These are phyloP conservation scores for Irineochytrium annulatum DNA, from an alignment of 192 early-diverging fungal genomes.

Conservation along the genomic window DNA sequence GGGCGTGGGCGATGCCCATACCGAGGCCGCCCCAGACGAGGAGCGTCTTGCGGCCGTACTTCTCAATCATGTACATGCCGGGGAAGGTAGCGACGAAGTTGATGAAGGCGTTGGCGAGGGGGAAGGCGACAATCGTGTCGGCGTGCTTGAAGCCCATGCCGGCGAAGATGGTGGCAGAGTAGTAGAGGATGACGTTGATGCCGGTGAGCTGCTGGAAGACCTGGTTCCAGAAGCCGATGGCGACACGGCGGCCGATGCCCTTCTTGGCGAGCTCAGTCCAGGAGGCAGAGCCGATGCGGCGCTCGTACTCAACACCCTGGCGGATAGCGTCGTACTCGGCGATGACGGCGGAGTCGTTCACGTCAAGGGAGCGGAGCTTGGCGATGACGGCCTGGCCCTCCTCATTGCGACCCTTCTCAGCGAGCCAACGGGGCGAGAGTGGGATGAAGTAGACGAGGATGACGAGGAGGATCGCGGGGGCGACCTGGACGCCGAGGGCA, in stretches of 20 bases:
- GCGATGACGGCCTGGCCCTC: conserved; percentile 41
- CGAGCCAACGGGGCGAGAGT: conserved; percentile 58
- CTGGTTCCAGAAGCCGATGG: conserved; percentile 63
- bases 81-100: conserved; percentile 86
- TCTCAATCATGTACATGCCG: conserved; percentile 81
- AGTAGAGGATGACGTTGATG: conserved; percentile 86
- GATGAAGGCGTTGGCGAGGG: conserved; percentile 68
- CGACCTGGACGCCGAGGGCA: conserved; percentile 76
- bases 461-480: conserved; percentile 71
- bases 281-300: conserved; percentile 44
- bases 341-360: conserved; percentile 32
- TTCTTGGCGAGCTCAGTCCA: conserved; percentile 56
- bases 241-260: conserved; percentile 50
- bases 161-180: conserved; percentile 29
- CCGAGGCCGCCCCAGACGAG: conserved; percentile 67
- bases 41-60: conserved; percentile 78
- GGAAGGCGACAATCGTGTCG: conserved; percentile 41
- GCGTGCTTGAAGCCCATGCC: conserved; percentile 44
- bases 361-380: conserved; percentile 36
- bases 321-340: conserved; percentile 53
- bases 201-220: conserved; percentile 60
- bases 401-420: conserved; percentile 37
- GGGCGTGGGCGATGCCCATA: conserved; percentile 63
- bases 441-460: conserved; percentile 73
- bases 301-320: conserved; percentile 45